Conservation (phyloP, 192 early-diverging fungal species). For the Coemansia sp. region DNA sequence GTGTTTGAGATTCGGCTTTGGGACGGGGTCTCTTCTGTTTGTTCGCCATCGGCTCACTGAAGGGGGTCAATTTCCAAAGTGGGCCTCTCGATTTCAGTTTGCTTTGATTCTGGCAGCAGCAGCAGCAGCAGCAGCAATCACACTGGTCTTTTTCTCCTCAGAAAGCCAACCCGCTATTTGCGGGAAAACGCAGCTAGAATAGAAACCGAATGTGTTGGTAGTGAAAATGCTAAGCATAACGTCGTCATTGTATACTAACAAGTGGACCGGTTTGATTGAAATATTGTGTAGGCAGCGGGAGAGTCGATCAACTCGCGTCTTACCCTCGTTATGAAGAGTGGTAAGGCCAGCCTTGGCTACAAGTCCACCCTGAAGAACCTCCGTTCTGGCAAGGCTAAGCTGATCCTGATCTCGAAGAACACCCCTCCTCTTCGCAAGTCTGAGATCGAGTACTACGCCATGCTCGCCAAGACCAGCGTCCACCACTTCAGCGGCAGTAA, state of each 20-base stretch:
- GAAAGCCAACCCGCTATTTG: too few relatives aligned
- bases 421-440: constrained; percentile 99
- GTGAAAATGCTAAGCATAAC: background rate
- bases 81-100: too few relatives aligned
- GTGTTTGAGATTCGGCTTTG: background rate
- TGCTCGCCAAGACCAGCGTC: constrained; percentile 99
- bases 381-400: constrained; percentile 94
- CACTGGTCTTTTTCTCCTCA: too few relatives aligned
- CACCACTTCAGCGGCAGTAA: constrained; percentile 98
- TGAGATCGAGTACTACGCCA: constrained; percentile 99
- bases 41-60: too few relatives aligned
- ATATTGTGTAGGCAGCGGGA: constrained; percentile 77
- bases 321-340: constrained; percentile 98
- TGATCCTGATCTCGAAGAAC: constrained; percentile 99
- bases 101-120: background rate
- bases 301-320: constrained; percentile 99
- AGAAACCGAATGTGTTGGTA: too few relatives aligned
- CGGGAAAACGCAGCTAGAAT: too few relatives aligned
- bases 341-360: constrained; percentile 98
- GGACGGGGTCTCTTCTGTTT: too few relatives aligned
- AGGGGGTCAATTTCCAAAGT: too few relatives aligned
- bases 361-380: constrained; percentile 98
- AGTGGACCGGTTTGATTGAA: background rate
- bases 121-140: background rate
- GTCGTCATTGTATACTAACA: background rate